A percentile compares a stretch with the other conserved stretches of the same genome.
phyloP scores from a whole-genome alignment of 805 yeast genomes.

The Ogataea minuta region DNA sequence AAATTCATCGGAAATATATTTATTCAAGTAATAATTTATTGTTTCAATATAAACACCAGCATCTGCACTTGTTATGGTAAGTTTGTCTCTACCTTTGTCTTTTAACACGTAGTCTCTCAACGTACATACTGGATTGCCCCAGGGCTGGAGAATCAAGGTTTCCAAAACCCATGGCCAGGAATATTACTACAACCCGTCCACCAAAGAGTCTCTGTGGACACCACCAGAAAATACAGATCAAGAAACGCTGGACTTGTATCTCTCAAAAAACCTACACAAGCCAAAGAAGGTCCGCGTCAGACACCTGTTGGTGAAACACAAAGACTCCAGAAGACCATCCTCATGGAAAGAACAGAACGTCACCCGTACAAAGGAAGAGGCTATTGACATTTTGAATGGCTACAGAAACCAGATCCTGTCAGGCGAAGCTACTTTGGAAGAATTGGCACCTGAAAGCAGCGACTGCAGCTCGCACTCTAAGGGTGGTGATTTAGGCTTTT shows the following conservation, averaged over 20 bases:
- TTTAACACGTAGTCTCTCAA: constrained; percentile 11
- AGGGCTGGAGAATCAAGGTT: constrained; percentile 76
- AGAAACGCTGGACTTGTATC: constrained; percentile 54
- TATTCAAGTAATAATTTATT: too few species aligned
- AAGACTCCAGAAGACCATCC: constrained; percentile 81
- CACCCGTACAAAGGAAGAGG: constrained; percentile 80
- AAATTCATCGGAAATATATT: too few species aligned
- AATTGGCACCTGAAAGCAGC: constrained; percentile 77
- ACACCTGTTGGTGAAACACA: constrained; percentile 82
- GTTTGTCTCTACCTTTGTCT: neutral
- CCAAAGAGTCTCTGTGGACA: constrained; percentile 82
- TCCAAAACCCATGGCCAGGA: constrained; percentile 83
- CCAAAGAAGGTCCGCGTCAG: constrained; percentile 75
- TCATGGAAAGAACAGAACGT: constrained; percentile 81
- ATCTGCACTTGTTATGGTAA: neutral
- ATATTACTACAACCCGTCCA: constrained; percentile 70
- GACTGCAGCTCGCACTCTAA: constrained; percentile 85
- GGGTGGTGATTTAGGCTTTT: constrained; percentile 90
- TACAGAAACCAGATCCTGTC: constrained; percentile 56
- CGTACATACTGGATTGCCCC: constrained; percentile 70
- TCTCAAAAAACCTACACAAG: constrained; percentile 43
- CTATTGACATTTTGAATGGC: constrained; percentile 58
- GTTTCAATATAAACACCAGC: too few species aligned
- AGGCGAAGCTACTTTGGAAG: constrained; percentile 65
- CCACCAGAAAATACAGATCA: constrained; percentile 83